A percentile compares a stretch with the other conserved stretches of the same genome.
Conservation (phyloP, 768 basidiomycete species). For the Boletus huronensis region DNA sequence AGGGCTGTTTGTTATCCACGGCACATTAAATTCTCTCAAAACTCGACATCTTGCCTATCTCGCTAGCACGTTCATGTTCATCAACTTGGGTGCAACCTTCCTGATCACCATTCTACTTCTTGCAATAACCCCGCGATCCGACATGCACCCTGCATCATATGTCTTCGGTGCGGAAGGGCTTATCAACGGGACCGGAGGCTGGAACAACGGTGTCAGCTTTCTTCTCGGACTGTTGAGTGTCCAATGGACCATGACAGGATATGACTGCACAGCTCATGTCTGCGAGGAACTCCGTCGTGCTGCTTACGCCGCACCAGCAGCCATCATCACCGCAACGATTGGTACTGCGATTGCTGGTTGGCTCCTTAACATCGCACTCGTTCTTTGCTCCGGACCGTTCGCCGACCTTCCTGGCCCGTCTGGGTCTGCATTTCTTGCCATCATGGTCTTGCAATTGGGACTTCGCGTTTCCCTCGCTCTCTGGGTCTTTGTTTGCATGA, state of each 20-base stretch:
- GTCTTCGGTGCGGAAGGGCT: conserved; percentile 48
- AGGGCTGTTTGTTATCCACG: conserved; percentile 40
- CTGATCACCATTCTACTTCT: conserved; percentile 43
- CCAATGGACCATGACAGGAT: conserved; percentile 44
- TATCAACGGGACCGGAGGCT: conserved; percentile 43
- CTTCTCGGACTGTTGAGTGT: conserved; percentile 46
- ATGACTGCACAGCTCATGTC: conserved; percentile 26
- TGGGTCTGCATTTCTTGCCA: conserved; percentile 54
- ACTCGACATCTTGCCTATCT: conserved; percentile 33
- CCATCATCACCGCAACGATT: conserved; percentile 43
- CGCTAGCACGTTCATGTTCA: conserved; percentile 39
- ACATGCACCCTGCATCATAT: conserved; percentile 57
- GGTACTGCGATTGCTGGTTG: conserved; percentile 53
- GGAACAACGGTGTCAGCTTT: conserved; percentile 40
- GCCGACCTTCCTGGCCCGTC: conserved; percentile 48
- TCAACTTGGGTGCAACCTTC: conserved; percentile 43
- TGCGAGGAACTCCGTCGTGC: conserved; percentile 51
- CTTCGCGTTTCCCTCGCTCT: conserved; percentile 46
- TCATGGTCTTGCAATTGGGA: conserved; percentile 55
- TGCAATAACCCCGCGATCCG: conserved; percentile 40
- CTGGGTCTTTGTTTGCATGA: conserved; percentile 58
- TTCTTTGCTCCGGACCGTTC: conserved; percentile 55
- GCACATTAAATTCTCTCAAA: conserved; percentile 44
- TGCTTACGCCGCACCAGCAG: conserved; percentile 44
- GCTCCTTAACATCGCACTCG: conserved; percentile 61